Conservation (phyloP, 2,329 filamentous ascomycete genomes). For the Monilinia fructigena region DNA sequence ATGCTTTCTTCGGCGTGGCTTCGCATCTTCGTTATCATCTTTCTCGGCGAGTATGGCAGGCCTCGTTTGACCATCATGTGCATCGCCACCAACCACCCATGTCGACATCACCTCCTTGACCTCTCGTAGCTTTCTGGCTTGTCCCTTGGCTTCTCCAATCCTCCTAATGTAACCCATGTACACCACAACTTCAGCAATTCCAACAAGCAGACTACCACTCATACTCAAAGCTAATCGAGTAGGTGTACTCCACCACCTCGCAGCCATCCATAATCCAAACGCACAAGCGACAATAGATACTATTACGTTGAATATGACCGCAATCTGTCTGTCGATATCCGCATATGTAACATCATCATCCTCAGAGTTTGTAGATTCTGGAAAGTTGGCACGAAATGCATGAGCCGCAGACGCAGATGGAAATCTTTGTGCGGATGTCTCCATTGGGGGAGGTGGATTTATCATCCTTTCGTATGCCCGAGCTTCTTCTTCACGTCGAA, state of each 20-base stretch:
- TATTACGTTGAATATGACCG: conserved; percentile 85
- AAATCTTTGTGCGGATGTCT: conserved; percentile 61
- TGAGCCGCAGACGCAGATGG: conserved; percentile 52
- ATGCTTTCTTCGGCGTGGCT: conserved; percentile 20
- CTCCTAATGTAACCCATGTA: conserved; percentile 74
- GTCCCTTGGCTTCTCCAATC: conserved; percentile 64
- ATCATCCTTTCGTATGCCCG: conserved; percentile 80
- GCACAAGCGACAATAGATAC: conserved; percentile 80
- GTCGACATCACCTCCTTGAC: conserved; percentile 68
- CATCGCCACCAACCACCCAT: conserved; percentile 59
- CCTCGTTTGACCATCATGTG: conserved; percentile 33
- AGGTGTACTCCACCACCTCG: conserved; percentile 72
- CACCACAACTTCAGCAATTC: conserved; percentile 72
- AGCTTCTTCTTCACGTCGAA: conserved; percentile 80
- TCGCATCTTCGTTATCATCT: conserved; percentile 10
- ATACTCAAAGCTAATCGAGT: conserved; percentile 69
- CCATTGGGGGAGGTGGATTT: conserved; percentile 54
- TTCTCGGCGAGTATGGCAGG: conserved; percentile 6
- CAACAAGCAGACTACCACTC: conserved; percentile 67
- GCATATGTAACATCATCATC: conserved; percentile 66
- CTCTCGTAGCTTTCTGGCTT: conserved; percentile 60
- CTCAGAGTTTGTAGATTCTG: conserved; percentile 45
- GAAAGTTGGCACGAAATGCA: conserved; percentile 52
- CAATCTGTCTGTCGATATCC: conserved; percentile 77
- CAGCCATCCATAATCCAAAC: conserved; percentile 74